A percentile compares a stretch with the other conserved stretches of the same genome.
These are phyloP conservation scores for Plectosphaerella sp. DNA, from an alignment of 2,329 filamentous ascomycete genomes.

Conservation along the genomic window DNA sequence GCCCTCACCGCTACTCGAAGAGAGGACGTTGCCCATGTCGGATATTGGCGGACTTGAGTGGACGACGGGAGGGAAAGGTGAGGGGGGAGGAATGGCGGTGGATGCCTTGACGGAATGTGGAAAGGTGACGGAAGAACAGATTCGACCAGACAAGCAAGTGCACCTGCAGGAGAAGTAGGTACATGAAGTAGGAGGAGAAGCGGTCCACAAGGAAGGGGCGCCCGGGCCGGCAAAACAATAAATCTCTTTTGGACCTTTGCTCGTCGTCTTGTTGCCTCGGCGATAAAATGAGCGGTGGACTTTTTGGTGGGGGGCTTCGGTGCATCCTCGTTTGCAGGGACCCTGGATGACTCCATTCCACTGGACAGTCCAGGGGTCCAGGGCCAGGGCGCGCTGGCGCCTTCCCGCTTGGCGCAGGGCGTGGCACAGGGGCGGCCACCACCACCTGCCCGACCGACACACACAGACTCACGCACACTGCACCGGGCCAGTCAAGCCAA, in stretches of 20 bases:
- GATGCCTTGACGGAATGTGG: too few species aligned
- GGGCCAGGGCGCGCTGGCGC: too few species aligned
- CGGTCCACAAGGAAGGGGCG: conserved; percentile 6
- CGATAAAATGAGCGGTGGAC: conserved; percentile 10
- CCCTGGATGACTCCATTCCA: too few species aligned
- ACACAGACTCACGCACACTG: too few species aligned
- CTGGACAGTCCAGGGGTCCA: too few species aligned
- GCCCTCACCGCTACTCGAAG: conserved; percentile 26
- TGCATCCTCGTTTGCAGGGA: too few species aligned
- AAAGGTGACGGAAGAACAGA: too few species aligned
- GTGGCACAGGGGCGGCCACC: too few species aligned
- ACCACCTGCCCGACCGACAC: too few species aligned
- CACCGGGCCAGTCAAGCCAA: too few species aligned
- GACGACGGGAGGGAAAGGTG: neutral
- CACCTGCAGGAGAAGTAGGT: neutral
- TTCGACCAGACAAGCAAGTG: too few species aligned
- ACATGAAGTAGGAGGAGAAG: neutral
- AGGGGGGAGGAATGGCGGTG: neutral
- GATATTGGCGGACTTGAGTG: conserved; percentile 2
- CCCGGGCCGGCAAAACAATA: conserved; percentile 3
- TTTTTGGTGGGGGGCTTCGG: neutral
- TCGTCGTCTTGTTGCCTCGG: conserved; percentile 8
- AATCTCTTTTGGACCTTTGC: neutral
- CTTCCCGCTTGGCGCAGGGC: too few species aligned
- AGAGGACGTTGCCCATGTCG: conserved; percentile 35